Evolutionary conservation across 305 asterid species (phyloP).

Genomic region (Solanum hybrid): DNA sequence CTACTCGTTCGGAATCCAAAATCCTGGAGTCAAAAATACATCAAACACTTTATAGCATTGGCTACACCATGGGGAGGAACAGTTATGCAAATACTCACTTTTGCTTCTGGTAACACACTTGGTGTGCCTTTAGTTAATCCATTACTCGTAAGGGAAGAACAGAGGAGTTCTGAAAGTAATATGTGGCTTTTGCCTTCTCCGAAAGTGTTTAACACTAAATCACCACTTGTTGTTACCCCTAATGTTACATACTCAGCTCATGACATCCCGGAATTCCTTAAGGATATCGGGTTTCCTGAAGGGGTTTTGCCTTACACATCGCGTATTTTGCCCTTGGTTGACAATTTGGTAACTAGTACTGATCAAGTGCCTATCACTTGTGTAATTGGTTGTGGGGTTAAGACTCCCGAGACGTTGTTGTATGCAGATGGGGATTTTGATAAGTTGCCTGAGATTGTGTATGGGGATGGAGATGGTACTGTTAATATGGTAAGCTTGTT

Average conservation of each 20-base stretch:
- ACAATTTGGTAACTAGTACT: constrained; percentile 4
- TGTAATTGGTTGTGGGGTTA: constrained; percentile 51
- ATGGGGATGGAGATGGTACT: constrained; percentile 88
- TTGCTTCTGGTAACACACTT: constrained; percentile 58
- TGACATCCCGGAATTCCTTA: constrained; percentile 40
- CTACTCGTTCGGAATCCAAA: constrained; percentile 40
- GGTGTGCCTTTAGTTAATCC: constrained; percentile 77
- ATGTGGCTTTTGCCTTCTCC: constrained; percentile 77
- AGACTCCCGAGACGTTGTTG: constrained; percentile 46
- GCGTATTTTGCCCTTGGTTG: constrained; percentile 53
- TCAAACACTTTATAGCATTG: constrained; percentile 67
- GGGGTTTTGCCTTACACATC: constrained; percentile 47
- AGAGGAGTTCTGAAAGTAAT: constrained; percentile 62
- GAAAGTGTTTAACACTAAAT: constrained; percentile 19
- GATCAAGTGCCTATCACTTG: constrained; percentile 43
- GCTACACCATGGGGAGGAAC: constrained; percentile 95
- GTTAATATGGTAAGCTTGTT: constrained; percentile 71
- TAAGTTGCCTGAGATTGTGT: constrained; percentile 46
- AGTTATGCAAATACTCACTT: constrained; percentile 53
- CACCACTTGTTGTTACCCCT: constrained; percentile 32
- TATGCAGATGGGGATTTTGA: constrained; percentile 50
- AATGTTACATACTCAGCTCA: constrained; percentile 29
- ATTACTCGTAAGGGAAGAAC: constrained; percentile 52
- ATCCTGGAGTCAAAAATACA: constrained; percentile 43
- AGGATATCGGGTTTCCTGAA: constrained; percentile 51